Conservation (phyloP, 108 stramenopile genomes). For the Fistulifera pelliculosa region DNA sequence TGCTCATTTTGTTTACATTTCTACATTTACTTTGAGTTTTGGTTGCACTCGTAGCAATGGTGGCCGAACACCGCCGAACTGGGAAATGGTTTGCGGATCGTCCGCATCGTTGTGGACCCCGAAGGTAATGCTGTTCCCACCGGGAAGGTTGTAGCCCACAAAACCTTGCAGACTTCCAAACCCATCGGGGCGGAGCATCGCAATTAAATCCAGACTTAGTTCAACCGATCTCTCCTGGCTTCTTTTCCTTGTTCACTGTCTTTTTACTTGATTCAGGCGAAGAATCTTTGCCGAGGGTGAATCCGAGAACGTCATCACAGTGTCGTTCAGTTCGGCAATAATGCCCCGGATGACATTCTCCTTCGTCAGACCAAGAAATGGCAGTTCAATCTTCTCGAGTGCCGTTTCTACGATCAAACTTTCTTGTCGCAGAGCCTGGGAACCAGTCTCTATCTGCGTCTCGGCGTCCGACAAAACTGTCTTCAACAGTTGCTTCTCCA, state of each 20-base stretch:
- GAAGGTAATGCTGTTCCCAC: slow-evolving; percentile 71
- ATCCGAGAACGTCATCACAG: slow-evolving; percentile 53
- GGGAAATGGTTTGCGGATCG: slow-evolving; percentile 71
- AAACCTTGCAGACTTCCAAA: slow-evolving; percentile 85
- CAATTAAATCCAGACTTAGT: slow-evolving; percentile 66
- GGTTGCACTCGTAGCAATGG: slow-evolving; percentile 82
- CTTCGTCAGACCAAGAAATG: slow-evolving; percentile 59
- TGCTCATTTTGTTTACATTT: slow-evolving; percentile 37
- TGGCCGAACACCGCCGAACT: slow-evolving; percentile 80
- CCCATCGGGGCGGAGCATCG: slow-evolving; percentile 83
- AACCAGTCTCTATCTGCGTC: slow-evolving; percentile 42
- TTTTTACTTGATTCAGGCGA: slow-evolving; percentile 45
- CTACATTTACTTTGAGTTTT: slow-evolving; percentile 78
- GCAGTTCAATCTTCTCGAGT: slow-evolving; percentile 51
- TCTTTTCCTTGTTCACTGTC: slow-evolving; percentile 52
- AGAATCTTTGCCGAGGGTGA: slow-evolving; percentile 70
- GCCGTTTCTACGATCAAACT: slow-evolving; percentile 47
- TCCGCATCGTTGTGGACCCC: slow-evolving; percentile 88
- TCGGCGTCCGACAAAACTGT: slow-evolving; percentile 23
- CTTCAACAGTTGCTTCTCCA: slow-evolving; percentile 47
- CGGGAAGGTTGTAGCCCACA: slow-evolving; percentile 64
- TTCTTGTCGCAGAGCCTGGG: slow-evolving; percentile 51
- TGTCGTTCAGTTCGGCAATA: slow-evolving; percentile 53
- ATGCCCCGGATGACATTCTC: slow-evolving; percentile 55
- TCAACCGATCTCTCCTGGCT: slow-evolving; percentile 57